Percentiles rank a stretch among this genome's conserved stretches.
Evolutionary conservation across 805 yeast genomes (phyloP).

Genomic region (Suhomyces kilbournensis): DNA sequence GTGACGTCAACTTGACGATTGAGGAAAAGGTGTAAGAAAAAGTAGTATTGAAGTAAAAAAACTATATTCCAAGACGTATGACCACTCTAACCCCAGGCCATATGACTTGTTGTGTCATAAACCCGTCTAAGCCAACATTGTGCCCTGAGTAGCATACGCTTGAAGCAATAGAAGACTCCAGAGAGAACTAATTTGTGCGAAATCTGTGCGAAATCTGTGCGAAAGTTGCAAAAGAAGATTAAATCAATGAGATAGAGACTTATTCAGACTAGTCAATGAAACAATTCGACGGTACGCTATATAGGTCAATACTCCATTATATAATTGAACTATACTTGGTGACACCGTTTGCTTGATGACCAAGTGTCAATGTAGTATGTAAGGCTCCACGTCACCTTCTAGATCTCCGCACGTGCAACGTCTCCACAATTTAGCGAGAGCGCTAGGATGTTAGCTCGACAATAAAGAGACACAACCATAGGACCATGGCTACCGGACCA

Average conservation of each 20-base stretch:
- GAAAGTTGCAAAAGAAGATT: background rate
- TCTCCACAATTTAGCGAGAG: background rate
- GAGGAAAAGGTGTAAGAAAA: background rate
- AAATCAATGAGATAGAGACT: background rate
- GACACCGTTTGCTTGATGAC: too few relatives aligned
- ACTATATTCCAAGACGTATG: background rate
- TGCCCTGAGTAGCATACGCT: background rate
- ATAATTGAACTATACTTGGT: too few relatives aligned
- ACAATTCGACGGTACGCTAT: background rate
- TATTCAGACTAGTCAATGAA: background rate
- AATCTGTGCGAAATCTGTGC: background rate
- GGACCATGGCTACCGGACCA: slow-evolving; percentile 15
- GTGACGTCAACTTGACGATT: background rate
- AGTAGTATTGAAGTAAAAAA: too few relatives aligned
- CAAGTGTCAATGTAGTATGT: background rate
- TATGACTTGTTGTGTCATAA: background rate
- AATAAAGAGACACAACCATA: background rate
- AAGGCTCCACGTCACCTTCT: background rate
- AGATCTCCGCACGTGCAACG: background rate
- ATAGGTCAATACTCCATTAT: background rate
- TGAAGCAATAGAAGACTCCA: background rate
- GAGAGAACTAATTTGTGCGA: background rate
- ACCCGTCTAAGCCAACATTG: background rate
- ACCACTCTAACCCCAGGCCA: background rate
- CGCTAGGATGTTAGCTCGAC: background rate